A percentile compares a stretch with the other conserved stretches of the same genome.
These are phyloP conservation scores for Ramalina peruviana DNA, from an alignment of 495 filamentous ascomycete genomes.

Conservation along the genomic window DNA sequence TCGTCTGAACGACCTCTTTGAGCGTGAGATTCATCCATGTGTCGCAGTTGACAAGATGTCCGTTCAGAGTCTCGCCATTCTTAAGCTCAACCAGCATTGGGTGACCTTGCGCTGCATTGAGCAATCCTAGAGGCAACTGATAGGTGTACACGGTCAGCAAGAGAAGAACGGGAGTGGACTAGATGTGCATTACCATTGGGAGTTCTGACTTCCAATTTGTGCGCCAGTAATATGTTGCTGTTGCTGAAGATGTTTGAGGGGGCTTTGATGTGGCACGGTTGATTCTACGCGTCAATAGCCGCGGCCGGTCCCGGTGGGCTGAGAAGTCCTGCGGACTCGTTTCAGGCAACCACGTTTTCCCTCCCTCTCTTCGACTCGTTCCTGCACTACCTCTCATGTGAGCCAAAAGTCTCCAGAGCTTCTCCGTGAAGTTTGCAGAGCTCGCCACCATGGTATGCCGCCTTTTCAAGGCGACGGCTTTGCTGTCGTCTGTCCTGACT, in stretches of 20 bases:
- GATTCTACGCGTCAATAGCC: too few relatives aligned
- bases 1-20: slow-evolving; percentile 96
- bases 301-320: not conserved
- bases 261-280: not conserved
- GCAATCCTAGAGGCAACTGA: slow-evolving; percentile 80
- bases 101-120: slow-evolving; percentile 92
- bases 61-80: slow-evolving; percentile 95
- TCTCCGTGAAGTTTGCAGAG: slow-evolving; percentile 2
- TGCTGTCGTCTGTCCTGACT: slow-evolving; percentile 9
- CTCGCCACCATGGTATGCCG: slow-evolving; percentile 13
- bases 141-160: not conserved
- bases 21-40: slow-evolving; percentile 99
- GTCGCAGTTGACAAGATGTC: slow-evolving; percentile 88
- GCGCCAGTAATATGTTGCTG: not conserved
- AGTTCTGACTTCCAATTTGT: not conserved
- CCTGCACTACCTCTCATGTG: slow-evolving; percentile 11
- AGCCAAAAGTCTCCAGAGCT: slow-evolving; percentile 7
- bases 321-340: not conserved
- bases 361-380: not conserved
- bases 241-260: too few relatives aligned
- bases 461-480: slow-evolving; percentile 17
- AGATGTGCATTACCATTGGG: not conserved
- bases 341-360: slow-evolving; percentile 13
- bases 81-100: slow-evolving; percentile 99
- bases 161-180: not conserved